These are phyloP conservation scores for Puccinia polysora DNA, from an alignment of 1,284 basidiomycete species.

Conservation along the genomic window DNA sequence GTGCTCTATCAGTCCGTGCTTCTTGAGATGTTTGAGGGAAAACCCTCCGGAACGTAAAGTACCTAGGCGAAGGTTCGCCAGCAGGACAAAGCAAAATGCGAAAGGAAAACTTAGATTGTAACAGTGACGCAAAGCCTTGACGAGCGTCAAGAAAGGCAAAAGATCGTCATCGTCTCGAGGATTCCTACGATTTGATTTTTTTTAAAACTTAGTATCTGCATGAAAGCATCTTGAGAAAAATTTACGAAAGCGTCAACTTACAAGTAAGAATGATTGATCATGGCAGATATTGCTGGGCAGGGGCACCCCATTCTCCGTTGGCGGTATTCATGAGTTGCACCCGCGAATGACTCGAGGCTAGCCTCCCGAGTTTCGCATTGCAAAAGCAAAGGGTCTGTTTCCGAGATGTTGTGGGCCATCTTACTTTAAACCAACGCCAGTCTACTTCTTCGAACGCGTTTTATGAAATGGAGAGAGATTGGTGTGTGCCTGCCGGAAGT, in stretches of 20 bases:
- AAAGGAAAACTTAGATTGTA: slow-evolving; percentile 35
- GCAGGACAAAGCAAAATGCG: slow-evolving; percentile 22
- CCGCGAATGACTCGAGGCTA: neutral
- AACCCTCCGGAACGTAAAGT: slow-evolving; percentile 10
- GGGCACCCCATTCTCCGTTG: slow-evolving; percentile 25
- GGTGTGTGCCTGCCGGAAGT: no score
- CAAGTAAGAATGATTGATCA: slow-evolving; percentile 43
- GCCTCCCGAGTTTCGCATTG: neutral
- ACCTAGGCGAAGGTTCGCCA: slow-evolving; percentile 21
- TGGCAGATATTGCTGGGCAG: slow-evolving; percentile 31
- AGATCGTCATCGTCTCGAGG: slow-evolving; percentile 28
- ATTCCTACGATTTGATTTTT: slow-evolving; percentile 1
- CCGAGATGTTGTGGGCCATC: neutral
- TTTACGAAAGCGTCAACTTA: slow-evolving; percentile 9
- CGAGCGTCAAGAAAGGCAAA: slow-evolving; percentile 8
- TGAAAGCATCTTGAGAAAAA: neutral
- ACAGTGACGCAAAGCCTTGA: slow-evolving; percentile 18
- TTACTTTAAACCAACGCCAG: no score
- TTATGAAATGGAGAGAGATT: no score
- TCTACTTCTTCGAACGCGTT: no score
- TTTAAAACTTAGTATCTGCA: neutral
- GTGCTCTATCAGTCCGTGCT: slow-evolving; percentile 36
- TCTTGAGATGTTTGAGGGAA: slow-evolving; percentile 8
- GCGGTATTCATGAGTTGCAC: slow-evolving; percentile 19
- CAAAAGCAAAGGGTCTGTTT: slow-evolving; percentile 9